A percentile compares a stretch with the other conserved stretches of the same genome.
These are phyloP conservation scores for Microthyrium microscopicum DNA, from an alignment of 2,329 filamentous ascomycete species.

Conservation along the genomic window DNA sequence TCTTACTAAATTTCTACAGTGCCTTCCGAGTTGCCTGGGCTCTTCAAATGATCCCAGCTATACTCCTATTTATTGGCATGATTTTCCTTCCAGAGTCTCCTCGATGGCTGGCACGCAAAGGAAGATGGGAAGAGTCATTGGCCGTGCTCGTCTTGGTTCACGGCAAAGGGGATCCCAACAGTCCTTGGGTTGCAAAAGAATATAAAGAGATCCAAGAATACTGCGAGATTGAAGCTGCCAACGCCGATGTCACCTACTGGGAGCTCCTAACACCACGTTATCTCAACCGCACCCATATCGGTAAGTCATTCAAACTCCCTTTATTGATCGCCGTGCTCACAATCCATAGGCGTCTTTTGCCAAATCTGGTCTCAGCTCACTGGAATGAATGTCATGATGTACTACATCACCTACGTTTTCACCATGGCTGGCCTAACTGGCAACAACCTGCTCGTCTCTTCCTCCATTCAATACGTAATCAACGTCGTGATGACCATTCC, in stretches of 20 bases:
- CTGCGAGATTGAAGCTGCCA: slow-evolving; percentile 55
- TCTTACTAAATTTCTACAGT: background rate
- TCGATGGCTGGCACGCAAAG: slow-evolving; percentile 28
- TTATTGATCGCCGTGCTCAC: no score
- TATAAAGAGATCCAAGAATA: slow-evolving; percentile 56
- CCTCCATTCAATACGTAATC: slow-evolving; percentile 59
- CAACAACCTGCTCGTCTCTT: slow-evolving; percentile 44
- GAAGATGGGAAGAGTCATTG: slow-evolving; percentile 27
- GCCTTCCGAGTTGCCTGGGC: slow-evolving; percentile 23
- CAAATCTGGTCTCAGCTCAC: slow-evolving; percentile 65
- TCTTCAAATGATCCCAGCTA: slow-evolving; percentile 21
- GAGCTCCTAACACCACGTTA: slow-evolving; percentile 60
- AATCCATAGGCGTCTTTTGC: slow-evolving; percentile 49
- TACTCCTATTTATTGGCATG: slow-evolving; percentile 28
- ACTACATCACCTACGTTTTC: slow-evolving; percentile 42
- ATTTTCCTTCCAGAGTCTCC: slow-evolving; percentile 32
- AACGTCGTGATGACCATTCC: slow-evolving; percentile 67
- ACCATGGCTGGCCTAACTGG: slow-evolving; percentile 51
- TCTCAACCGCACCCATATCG: slow-evolving; percentile 56
- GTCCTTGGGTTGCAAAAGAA: slow-evolving; percentile 50
- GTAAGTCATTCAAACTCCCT: no score
- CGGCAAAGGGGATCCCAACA: slow-evolving; percentile 42
- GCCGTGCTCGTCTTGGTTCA: slow-evolving; percentile 26
- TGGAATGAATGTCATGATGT: slow-evolving; percentile 60
- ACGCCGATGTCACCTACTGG: slow-evolving; percentile 51